These are phyloP conservation scores for Triangularia setosa DNA, from an alignment of 2,329 filamentous ascomycete genomes.

Conservation along the genomic window DNA sequence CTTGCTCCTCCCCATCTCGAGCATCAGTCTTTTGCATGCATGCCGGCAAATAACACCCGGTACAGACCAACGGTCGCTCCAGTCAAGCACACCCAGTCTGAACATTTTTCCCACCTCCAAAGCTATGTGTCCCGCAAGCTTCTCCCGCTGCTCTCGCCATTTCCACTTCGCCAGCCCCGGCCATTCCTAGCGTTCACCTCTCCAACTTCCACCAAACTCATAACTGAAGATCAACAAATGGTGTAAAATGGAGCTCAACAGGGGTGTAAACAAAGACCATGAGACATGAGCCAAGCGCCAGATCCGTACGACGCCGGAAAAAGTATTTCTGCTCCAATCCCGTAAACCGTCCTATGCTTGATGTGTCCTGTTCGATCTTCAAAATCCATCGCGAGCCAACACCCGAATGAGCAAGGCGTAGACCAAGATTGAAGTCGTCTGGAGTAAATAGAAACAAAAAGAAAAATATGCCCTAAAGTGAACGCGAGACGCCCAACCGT, in stretches of 20 bases:
- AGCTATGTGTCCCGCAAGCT: background rate
- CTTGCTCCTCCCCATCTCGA: background rate
- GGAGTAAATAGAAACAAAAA: background rate
- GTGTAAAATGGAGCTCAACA: background rate
- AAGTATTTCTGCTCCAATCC: background rate
- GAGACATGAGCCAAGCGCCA: background rate
- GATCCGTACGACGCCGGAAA: background rate
- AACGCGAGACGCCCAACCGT: background rate
- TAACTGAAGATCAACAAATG: background rate
- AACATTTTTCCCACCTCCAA: background rate
- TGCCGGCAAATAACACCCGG: background rate
- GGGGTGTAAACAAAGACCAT: background rate
- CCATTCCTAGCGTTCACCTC: background rate
- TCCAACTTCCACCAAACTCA: background rate
- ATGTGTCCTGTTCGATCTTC: background rate
- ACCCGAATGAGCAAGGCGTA: background rate
- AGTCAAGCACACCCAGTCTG: background rate
- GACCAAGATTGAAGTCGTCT: background rate
- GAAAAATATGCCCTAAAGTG: background rate
- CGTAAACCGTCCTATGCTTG: background rate
- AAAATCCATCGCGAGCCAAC: background rate
- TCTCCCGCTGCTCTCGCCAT: background rate
- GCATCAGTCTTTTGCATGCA: background rate
- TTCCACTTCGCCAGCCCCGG: background rate
- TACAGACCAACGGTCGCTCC: background rate